phyloP scores from a whole-genome alignment of 192 early-diverging fungal species.

The Mortierella claussenii region DNA sequence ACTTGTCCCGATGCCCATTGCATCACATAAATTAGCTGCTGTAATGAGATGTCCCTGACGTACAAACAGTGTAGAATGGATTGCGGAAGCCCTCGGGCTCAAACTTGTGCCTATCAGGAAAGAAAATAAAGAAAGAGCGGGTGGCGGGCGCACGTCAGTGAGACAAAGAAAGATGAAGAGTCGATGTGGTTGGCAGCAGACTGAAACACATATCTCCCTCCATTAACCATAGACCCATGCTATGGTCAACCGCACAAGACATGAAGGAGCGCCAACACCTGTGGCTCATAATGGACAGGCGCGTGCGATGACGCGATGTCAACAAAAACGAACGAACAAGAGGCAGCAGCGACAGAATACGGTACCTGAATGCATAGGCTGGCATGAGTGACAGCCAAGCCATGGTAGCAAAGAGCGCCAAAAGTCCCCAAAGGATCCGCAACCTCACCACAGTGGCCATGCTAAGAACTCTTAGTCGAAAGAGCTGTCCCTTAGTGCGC shows the following conservation, averaged over 20 bases:
- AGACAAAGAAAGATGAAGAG: neutral
- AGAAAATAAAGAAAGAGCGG: neutral
- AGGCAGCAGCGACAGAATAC: neutral
- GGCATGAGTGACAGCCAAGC: constrained; percentile 46
- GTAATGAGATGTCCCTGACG: too few species aligned
- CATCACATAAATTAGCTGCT: too few species aligned
- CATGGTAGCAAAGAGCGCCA: constrained; percentile 30
- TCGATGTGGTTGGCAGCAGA: neutral
- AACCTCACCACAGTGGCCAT: constrained; percentile 33
- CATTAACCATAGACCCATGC: too few species aligned
- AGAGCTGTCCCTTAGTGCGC: constrained; percentile 6
- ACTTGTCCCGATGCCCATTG: too few species aligned
- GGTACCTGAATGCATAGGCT: constrained; percentile 47
- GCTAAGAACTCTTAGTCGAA: constrained; percentile 20
- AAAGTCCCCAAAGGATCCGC: constrained; percentile 21
- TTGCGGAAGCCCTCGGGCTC: constrained; percentile 11
- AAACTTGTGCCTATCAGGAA: constrained; percentile 28
- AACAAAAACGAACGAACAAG: too few species aligned
- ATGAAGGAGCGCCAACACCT: too few species aligned
- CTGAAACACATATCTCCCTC: constrained; percentile 7
- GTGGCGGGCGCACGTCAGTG: too few species aligned
- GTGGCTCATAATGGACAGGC: neutral
- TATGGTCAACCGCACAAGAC: too few species aligned
- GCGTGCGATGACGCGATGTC: neutral
- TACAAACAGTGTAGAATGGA: constrained; percentile 36